Conservation (phyloP, 805 yeast species). For the Maudiozyma serrabonitensis region DNA sequence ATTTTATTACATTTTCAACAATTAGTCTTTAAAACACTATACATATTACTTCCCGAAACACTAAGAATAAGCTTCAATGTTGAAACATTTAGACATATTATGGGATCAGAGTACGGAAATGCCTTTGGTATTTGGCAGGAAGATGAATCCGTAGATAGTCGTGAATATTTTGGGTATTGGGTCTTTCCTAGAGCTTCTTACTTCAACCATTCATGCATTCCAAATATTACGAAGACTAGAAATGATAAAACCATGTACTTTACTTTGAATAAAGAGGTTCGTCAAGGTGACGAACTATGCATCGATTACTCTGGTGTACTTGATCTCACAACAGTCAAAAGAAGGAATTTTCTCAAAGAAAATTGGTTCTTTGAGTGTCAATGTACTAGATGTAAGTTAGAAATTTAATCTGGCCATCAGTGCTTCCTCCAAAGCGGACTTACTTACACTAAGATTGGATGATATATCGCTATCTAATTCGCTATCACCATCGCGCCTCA, state of each 20-base stretch:
- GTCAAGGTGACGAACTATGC: slow-evolving; percentile 40
- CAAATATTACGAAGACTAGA: slow-evolving; percentile 43
- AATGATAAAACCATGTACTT: slow-evolving; percentile 31
- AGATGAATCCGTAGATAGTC: slow-evolving; percentile 33
- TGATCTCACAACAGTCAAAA: slow-evolving; percentile 32
- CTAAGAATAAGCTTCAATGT: slow-evolving; percentile 32
- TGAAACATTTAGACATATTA: slow-evolving; percentile 34
- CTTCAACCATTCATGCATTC: slow-evolving; percentile 58
- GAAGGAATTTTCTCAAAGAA: slow-evolving; percentile 36
- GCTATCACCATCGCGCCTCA: not conserved
- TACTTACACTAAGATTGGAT: slow-evolving; percentile 32
- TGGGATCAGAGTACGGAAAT: slow-evolving; percentile 55
- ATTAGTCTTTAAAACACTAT: slow-evolving; percentile 39
- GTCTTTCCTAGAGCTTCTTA: slow-evolving; percentile 55
- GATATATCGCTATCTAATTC: slow-evolving; percentile 27
- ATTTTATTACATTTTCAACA: slow-evolving; percentile 38
- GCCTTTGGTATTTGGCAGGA: slow-evolving; percentile 63
- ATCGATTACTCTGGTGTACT: slow-evolving; percentile 50
- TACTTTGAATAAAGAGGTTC: slow-evolving; percentile 33
- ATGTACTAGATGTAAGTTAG: slow-evolving; percentile 8
- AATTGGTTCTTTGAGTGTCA: slow-evolving; percentile 53
- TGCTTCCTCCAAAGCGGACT: slow-evolving; percentile 36
- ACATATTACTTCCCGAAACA: slow-evolving; percentile 30
- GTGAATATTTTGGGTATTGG: slow-evolving; percentile 50
- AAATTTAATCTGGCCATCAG: slow-evolving; percentile 29